Base-by-base conservation (phyloP, 2,329 filamentous ascomycete genomes). In the Talaromyces sp. region DNA sequence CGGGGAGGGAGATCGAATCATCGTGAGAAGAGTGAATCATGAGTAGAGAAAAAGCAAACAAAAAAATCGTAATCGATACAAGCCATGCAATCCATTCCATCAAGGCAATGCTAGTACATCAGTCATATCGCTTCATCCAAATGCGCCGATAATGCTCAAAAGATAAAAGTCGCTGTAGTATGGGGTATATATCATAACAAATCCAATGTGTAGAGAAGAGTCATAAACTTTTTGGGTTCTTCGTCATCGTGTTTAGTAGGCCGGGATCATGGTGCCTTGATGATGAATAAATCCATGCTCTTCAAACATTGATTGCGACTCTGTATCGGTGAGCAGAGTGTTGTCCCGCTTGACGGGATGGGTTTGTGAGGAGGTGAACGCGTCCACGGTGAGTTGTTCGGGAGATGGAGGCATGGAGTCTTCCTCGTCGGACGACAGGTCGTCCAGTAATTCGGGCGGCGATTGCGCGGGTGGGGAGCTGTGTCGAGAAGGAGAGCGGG, bases 361-460 rank as follows among this genome's bases (percentile, higher is more conserved):
- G 63, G 68, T 68, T 86, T 81, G 81, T 50, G 52, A 86, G 82
- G 37, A 17, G 54, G 84, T 9, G 73, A 92, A 90, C 47, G 83
- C 79, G 67, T 86, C 81, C 62, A 92, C 79, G 41, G 83, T 76
- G 33, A 84, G 69, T 67, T 78, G 73, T 56, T 86, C 85, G 43
- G 89, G 89, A 67, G 89, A 91, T 22, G 89, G 89, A 8, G 90
- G 90, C 86, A 91, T 82, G 57, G 83, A 80, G 70, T 91, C 88
- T 78, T 93, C 90, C 71, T 92, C 90, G 65, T 87, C 80, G 7
- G 79, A 81, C 68, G 89, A 86, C 74, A 92, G 90, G 68, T 87
- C 83, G 69, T 88, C 84, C 65, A 92, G 86, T 75, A 91, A 90
- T 9, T 90, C 90, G 61, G 49, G 49, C 15, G 49, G 49, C 10